Base-by-base conservation (phyloP, 495 filamentous ascomycete species). In the Trichocladium uniseriatum region DNA sequence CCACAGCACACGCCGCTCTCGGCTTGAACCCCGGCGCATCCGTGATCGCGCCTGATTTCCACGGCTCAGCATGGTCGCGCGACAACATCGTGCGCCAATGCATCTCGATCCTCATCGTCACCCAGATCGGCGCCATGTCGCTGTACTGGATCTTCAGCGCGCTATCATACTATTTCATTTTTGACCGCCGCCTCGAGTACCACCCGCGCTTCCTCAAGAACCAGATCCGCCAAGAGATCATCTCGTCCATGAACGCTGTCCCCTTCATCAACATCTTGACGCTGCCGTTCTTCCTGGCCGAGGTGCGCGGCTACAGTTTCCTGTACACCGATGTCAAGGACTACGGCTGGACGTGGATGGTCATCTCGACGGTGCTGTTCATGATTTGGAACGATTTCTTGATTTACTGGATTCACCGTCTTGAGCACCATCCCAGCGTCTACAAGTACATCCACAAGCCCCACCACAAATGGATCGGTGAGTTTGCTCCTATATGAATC, bases 391-490 rank as follows among this genome's bases (percentile, higher is more conserved):
- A 57, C 47, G 54, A 57, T 27, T 39, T 57, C 7, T 16, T 51
- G 28, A 57, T 57, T 34, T 57, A 57, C 45, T 57, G 54, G 54
- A 57, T 57, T 34, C 54, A 57, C 43, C 54, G 54, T 10, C 54
- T 57, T 13, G 54, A 57, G 46, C 54, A 57, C 51, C 54, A 57
- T 37, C 54, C 54, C 20, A 46, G 51, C 43, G 34, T 57, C 20
- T 57, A 57, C 51, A 57, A 57, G 42, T 57, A 54, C 38, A 50
- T 57, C 29, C 54, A 57, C 51, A 57, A 57, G 38, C 54, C 54
- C 18, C 54, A 57, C 29, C 54, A 57, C 51, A 57, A 57, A 50
- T 57, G 54, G 54, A 57, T 57, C 16, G 45, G 54, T 57, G 37
- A 20, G 9, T 40, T 22, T 22, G 8, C 29, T 11, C 1, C 2